Percentiles rank a stretch among this genome's conserved stretches.
These are phyloP conservation scores for Sungouiozyma ichnusensis DNA, from an alignment of 805 yeast genomes.

Conservation along the genomic window DNA sequence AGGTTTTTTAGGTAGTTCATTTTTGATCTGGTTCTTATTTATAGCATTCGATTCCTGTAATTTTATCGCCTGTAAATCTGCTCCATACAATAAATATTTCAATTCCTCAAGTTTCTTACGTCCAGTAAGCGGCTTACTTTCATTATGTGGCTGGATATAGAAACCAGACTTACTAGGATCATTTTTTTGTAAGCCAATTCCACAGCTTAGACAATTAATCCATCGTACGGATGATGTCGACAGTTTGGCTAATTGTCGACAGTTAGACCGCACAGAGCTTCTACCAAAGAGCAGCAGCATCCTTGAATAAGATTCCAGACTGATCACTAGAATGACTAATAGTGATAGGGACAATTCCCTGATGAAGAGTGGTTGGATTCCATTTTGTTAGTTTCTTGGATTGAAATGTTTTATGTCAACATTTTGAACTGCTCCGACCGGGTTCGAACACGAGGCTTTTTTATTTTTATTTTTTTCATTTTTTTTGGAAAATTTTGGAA, in stretches of 20 bases:
- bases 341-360: no score
- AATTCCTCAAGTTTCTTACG: conserved; percentile 11
- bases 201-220: conserved; percentile 45
- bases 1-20: conserved; percentile 3
- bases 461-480: no score
- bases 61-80: conserved; percentile 13
- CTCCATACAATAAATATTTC: conserved; percentile 24
- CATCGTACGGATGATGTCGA: conserved; percentile 1
- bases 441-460: neutral
- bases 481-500: no score
- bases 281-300: neutral
- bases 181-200: conserved; percentile 38
- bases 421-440: no score
- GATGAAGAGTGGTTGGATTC: no score
- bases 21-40: conserved; percentile 3
- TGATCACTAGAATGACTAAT: no score
- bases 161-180: conserved; percentile 35
- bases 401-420: no score
- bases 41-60: conserved; percentile 12
- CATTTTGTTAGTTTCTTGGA: no score
- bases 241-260: neutral
- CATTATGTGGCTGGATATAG: conserved; percentile 25
- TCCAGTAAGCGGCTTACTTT: conserved; percentile 3
- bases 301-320: no score
- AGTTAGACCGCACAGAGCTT: neutral